phyloP scores from a whole-genome alignment of 768 basidiomycete genomes.

The Dictyophora rubrovolvata region DNA sequence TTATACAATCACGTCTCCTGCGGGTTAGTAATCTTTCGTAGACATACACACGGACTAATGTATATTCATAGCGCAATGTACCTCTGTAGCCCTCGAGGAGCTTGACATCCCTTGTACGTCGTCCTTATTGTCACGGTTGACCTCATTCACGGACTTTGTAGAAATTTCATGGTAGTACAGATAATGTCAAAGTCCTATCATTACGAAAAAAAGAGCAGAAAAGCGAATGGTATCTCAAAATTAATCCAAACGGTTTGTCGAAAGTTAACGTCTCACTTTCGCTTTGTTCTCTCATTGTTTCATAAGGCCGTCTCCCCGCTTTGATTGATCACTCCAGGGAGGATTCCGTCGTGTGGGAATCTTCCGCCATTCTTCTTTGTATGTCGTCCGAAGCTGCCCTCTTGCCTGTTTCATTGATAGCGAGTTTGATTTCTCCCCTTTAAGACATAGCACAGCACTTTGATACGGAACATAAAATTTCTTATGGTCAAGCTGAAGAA shows the following conservation, averaged over 20 bases:
- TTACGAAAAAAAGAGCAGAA: constrained; percentile 67
- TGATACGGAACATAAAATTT: constrained; percentile 29
- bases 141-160: too few species aligned
- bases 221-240: constrained; percentile 42
- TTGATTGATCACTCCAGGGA: constrained; percentile 47
- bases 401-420: not conserved
- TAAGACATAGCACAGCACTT: constrained; percentile 21
- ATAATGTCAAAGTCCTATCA: constrained; percentile 34
- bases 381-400: not conserved
- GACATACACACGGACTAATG: not conserved
- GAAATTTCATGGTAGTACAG: not conserved
- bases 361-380: constrained; percentile 26
- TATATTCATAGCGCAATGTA: not conserved
- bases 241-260: constrained; percentile 7
- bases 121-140: too few species aligned
- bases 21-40: not conserved
- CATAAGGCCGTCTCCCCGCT: constrained; percentile 47
- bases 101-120: not conserved
- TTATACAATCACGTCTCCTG: not conserved
- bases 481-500: constrained; percentile 17
- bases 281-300: not conserved
- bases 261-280: not conserved
- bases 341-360: constrained; percentile 18
- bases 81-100: not conserved
- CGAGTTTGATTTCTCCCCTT: too few species aligned